Conservation (phyloP, 768 basidiomycete species). For the Suillus subalutaceus region DNA sequence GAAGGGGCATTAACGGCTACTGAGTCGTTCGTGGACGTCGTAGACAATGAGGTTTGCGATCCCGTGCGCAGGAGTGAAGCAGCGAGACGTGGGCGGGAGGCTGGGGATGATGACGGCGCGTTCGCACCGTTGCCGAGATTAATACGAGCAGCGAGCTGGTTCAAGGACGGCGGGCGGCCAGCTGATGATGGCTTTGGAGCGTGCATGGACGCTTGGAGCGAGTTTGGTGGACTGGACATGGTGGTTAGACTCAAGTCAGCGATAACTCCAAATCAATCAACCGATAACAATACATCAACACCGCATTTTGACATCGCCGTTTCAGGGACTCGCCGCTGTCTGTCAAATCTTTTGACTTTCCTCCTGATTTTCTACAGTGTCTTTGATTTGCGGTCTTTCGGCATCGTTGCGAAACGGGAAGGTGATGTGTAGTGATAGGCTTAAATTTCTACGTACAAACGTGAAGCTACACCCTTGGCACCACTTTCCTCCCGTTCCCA, state of each 20-base stretch:
- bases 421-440: background rate
- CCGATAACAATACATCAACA: constrained; percentile 4
- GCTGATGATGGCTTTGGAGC: constrained; percentile 37
- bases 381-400: background rate
- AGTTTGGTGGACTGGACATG: constrained; percentile 38
- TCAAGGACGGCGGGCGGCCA: constrained; percentile 68
- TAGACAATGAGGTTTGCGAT: constrained; percentile 53
- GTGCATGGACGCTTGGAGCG: constrained; percentile 34
- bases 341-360: background rate
- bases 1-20: constrained; percentile 65
- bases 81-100: constrained; percentile 67
- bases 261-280: constrained; percentile 5
- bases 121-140: constrained; percentile 41
- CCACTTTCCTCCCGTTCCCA: background rate
- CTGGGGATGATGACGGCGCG: constrained; percentile 28
- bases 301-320: constrained; percentile 5
- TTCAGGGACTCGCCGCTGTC: background rate
- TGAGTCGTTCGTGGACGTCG: constrained; percentile 57
- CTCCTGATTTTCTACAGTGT: background rate
- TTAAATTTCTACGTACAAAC: background rate
- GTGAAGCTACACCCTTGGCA: background rate
- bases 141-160: constrained; percentile 82
- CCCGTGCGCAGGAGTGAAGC: constrained; percentile 70
- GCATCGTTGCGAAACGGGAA: background rate
- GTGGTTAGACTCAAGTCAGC: constrained; percentile 14